Percentiles rank a stretch among this genome's conserved stretches.
Conservation (phyloP, 371 early-diverging fungal genomes). For the Mucor racemosus region DNA sequence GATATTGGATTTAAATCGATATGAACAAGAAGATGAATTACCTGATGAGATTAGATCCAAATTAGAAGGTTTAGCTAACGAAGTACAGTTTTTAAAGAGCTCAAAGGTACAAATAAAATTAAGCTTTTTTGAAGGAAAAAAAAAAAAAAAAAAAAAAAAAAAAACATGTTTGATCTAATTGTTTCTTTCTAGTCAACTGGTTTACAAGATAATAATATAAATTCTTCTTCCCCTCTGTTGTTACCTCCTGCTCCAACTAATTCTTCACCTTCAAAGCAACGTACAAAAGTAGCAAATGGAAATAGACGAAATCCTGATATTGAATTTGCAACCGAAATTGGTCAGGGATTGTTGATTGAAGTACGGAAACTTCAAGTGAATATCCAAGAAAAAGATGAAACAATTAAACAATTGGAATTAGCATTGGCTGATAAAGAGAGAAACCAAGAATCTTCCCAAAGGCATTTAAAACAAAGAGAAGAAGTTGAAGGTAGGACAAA, state of each 20-base stretch:
- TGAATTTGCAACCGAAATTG: constrained; percentile 60
- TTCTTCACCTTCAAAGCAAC: constrained; percentile 46
- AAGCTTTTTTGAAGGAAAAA: too few relatives aligned
- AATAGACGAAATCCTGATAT: constrained; percentile 56
- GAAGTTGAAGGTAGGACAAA: constrained; percentile 58
- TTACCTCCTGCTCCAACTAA: constrained; percentile 43
- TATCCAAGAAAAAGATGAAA: constrained; percentile 66
- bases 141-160: too few relatives aligned
- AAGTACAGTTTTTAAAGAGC: constrained; percentile 25
- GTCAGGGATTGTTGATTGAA: constrained; percentile 55
- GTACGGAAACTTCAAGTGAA: constrained; percentile 53
- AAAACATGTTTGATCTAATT: not conserved
- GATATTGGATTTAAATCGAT: constrained; percentile 12
- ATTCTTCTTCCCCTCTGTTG: constrained; percentile 19
- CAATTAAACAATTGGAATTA: constrained; percentile 62
- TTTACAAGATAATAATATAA: constrained; percentile 5
- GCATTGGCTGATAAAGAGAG: constrained; percentile 64
- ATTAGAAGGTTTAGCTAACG: constrained; percentile 27
- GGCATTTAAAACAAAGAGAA: constrained; percentile 38
- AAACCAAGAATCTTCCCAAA: constrained; percentile 46
- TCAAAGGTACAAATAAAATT: constrained; percentile 13
- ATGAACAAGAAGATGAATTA: constrained; percentile 19
- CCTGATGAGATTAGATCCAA: constrained; percentile 20
- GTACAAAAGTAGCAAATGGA: constrained; percentile 42
- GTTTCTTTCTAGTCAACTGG: not conserved